Conservation (phyloP, 140 eudicot genomes). For the Senecio squalidus region DNA sequence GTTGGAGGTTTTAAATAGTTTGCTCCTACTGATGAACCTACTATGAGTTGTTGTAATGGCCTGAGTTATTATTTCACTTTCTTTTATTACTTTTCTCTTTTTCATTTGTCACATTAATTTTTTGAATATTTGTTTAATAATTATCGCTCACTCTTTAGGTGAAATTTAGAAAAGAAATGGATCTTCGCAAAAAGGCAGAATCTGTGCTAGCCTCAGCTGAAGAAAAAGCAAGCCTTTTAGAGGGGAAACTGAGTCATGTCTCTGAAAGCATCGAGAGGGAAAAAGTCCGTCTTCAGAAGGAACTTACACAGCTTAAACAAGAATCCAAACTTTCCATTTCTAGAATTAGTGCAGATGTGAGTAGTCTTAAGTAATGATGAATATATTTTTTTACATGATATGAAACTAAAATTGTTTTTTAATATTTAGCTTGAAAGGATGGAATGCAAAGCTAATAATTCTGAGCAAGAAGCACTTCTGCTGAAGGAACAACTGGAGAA, state of each 20-base stretch:
- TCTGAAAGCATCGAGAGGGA: constrained; percentile 72
- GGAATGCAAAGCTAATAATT: constrained; percentile 76
- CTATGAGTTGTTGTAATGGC: too few relatives aligned
- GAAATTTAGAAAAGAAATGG: constrained; percentile 61
- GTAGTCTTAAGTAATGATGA: constrained; percentile 21
- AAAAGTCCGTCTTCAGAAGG: constrained; percentile 62
- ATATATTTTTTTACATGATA: constrained; percentile 16
- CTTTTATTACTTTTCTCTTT: constrained; percentile 12
- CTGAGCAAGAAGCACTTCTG: constrained; percentile 66
- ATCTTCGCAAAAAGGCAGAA: constrained; percentile 74
- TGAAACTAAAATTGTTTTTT: constrained; percentile 9
- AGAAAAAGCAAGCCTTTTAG: constrained; percentile 59
- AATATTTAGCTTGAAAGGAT: constrained; percentile 67
- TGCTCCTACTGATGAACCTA: too few relatives aligned
- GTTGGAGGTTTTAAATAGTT: too few relatives aligned
- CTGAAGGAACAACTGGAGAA: constrained; percentile 65
- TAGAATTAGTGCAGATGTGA: constrained; percentile 74
- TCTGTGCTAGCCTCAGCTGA: constrained; percentile 59
- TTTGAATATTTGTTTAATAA: background rate
- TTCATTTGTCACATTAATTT: constrained; percentile 4
- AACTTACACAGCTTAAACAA: constrained; percentile 58
- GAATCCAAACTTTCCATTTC: constrained; percentile 69
- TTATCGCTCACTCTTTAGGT: constrained; percentile 32
- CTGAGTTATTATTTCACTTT: too few relatives aligned
- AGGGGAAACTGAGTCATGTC: constrained; percentile 57